Conservation (phyloP, 192 early-diverging fungal genomes). For the Umbelopsis sp. region DNA sequence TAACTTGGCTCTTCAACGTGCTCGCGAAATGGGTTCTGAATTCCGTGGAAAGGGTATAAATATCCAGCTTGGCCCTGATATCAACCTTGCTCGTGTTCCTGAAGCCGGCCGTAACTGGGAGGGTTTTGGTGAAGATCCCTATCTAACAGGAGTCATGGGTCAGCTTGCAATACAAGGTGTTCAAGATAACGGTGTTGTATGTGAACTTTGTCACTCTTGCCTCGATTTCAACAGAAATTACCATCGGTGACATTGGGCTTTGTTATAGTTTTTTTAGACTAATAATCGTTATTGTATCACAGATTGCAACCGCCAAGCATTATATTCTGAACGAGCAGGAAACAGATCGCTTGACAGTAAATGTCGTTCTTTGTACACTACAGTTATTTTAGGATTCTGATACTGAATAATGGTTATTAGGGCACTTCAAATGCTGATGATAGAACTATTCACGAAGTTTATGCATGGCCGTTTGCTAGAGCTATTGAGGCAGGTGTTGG, state of each 20-base stretch:
- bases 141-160: slow-evolving; percentile 13
- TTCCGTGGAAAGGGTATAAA: slow-evolving; percentile 56
- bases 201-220: background rate
- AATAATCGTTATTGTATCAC: background rate
- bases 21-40: slow-evolving; percentile 53
- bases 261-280: no score
- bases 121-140: slow-evolving; percentile 29
- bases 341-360: slow-evolving; percentile 17
- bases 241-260: background rate
- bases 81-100: slow-evolving; percentile 23
- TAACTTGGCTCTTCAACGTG: slow-evolving; percentile 47
- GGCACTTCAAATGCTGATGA: slow-evolving; percentile 49
- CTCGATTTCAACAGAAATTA: background rate
- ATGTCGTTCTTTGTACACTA: background rate
- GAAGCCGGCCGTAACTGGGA: slow-evolving; percentile 30
- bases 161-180: slow-evolving; percentile 17
- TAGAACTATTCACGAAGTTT: slow-evolving; percentile 61
- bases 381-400: no score
- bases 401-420: no score
- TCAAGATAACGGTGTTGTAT: slow-evolving; percentile 27
- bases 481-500: slow-evolving; percentile 53
- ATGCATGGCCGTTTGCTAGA: slow-evolving; percentile 60
- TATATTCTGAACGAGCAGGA: slow-evolving; percentile 31
- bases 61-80: slow-evolving; percentile 53
- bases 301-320: slow-evolving; percentile 21